Evolutionary conservation across 495 filamentous ascomycete species (phyloP).

Genomic region (Filosporella fistucella): DNA sequence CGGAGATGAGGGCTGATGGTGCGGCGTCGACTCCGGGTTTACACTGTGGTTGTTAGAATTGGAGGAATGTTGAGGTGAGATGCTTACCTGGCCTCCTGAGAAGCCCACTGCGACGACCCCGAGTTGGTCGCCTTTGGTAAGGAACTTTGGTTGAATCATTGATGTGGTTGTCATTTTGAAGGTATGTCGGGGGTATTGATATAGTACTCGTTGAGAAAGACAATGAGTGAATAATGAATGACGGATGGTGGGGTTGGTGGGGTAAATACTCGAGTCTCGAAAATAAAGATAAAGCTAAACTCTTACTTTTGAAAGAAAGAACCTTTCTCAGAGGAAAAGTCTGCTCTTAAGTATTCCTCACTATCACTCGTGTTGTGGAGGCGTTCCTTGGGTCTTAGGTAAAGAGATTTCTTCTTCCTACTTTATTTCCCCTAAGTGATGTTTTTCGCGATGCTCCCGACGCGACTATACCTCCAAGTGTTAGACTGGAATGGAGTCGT

Average conservation of each 20-base stretch:
- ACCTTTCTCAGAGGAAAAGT: not conserved
- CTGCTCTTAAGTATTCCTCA: not conserved
- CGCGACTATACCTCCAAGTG: constrained; percentile 1
- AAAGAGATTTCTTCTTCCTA: not conserved
- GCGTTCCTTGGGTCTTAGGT: not conserved
- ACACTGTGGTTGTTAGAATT: constrained; percentile 46
- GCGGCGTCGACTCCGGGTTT: constrained; percentile 92
- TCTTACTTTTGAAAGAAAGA: not conserved
- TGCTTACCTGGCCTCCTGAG: constrained; percentile 86
- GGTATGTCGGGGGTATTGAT: not conserved
- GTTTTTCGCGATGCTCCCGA: not conserved
- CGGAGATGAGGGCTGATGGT: constrained; percentile 83
- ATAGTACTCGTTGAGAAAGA: not conserved
- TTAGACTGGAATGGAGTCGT: not conserved
- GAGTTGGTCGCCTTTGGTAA: constrained; percentile 69
- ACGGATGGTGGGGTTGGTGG: constrained; percentile 1
- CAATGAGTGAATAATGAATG: not conserved
- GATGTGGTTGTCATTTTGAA: constrained; percentile 60
- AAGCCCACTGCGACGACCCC: constrained; percentile 95
- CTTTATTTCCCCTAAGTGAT: not conserved
- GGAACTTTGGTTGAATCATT: constrained; percentile 76
- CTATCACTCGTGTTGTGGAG: not conserved
- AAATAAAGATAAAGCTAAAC: not conserved
- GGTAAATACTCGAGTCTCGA: not conserved
- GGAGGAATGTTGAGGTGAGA: constrained; percentile 7